Base-by-base conservation (phyloP, 1,284 basidiomycete species). In the Gomphus bonarii region DNA sequence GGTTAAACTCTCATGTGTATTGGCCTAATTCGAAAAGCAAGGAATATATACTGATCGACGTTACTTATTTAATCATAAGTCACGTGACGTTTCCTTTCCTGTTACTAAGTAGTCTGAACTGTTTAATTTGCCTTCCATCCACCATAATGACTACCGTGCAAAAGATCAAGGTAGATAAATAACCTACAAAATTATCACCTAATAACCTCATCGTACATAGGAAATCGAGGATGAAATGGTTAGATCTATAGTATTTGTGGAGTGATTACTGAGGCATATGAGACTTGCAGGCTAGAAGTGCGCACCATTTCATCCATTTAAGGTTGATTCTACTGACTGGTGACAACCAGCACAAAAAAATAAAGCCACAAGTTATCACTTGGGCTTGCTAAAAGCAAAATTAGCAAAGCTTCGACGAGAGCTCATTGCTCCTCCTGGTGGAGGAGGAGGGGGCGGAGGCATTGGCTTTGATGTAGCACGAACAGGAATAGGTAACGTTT, bases 201-300 rank as follows among this genome's bases (percentile, higher is more conserved):
- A 48, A 11, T 35, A 22, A 38, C 3, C 28, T 25, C 36, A 50
- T 54, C 50, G 51, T 14, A 30, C 12, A 36, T 64, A 89, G 85
- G 91, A 93, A 84, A 81, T 95, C 71, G 92, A 95, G 79, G 90
- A 94, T 88, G 92, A 95, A 75, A 94, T 95, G 89, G 90, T 87
- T 70, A 76, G 80, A 69, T 36, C 31, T 11, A 22, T 51, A 11
- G 33, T 35, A 10, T 40, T 10, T 22, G 20, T 11, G 20, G 16
- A 33, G 36, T 31, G 3, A 22, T 16, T 40, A 33, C 50, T 40
- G 36, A 35, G 36, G 5, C n/a, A 18, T 33, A 30, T 47, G n/a
- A 22, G 36, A 38, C 25, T n/a, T 54, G n/a, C 65, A 74, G 72
- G 69, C 68, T 62, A 73, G 67, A 65, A 74, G 71, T 73, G 66